Conservation (phyloP, 2,329 filamentous ascomycete genomes). For the Ampelomyces quisqualis region DNA sequence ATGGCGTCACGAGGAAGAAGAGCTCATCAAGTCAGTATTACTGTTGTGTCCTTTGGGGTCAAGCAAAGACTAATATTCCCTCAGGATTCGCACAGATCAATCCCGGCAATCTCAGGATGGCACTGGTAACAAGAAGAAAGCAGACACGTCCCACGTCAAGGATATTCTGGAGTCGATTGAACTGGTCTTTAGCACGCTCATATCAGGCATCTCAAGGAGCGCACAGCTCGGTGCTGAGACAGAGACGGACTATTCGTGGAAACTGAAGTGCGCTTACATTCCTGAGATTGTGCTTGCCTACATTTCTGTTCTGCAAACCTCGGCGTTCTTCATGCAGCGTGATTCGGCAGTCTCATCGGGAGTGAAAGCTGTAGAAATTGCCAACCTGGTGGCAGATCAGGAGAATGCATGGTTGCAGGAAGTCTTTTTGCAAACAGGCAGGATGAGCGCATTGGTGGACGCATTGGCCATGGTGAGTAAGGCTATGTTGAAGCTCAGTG, state of each 20-base stretch:
- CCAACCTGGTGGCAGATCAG: conserved; percentile 64
- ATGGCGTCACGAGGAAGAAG: conserved; percentile 48
- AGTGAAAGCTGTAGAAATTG: conserved; percentile 83
- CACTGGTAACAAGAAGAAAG: conserved; percentile 12
- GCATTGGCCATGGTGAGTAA: conserved; percentile 76
- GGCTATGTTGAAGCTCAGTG: conserved; percentile 60
- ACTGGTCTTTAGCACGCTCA: conserved; percentile 40
- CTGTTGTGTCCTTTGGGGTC: background rate
- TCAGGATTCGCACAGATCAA: conserved; percentile 15
- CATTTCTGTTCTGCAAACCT: conserved; percentile 75
- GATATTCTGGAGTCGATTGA: conserved; percentile 45
- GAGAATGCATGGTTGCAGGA: conserved; percentile 38
- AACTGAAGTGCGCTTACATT: conserved; percentile 74
- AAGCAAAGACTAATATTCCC: conserved; percentile 8
- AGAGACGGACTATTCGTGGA: conserved; percentile 54
- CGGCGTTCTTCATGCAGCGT: conserved; percentile 70
- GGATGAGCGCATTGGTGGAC: conserved; percentile 50
- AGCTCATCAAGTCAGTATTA: conserved; percentile 36
- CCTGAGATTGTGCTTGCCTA: conserved; percentile 85
- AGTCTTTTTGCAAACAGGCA: conserved; percentile 42
- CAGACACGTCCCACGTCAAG: conserved; percentile 37
- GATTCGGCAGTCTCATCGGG: conserved; percentile 76
- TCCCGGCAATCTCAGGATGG: conserved; percentile 6
- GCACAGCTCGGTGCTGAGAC: background rate
- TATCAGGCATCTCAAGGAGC: conserved; percentile 28